Evolutionary conservation across 2,329 filamentous ascomycete genomes (phyloP).

Genomic region (Fusarium bactridioides): DNA sequence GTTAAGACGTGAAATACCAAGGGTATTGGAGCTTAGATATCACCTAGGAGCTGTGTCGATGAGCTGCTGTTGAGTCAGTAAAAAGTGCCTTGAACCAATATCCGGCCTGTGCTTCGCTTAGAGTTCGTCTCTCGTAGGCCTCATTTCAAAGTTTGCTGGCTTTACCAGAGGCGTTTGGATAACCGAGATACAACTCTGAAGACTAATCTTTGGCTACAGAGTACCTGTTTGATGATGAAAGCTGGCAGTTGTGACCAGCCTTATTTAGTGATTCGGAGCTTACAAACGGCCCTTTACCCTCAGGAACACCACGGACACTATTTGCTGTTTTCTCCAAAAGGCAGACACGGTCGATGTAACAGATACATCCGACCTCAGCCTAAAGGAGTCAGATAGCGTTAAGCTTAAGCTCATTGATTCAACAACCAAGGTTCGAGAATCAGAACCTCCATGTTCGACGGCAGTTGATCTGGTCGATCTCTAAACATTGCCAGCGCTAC

Average conservation of each 20-base stretch:
- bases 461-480: background rate
- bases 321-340: background rate
- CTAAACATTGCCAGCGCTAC: background rate
- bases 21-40: conserved; percentile 1
- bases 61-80: background rate
- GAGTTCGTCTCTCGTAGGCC: background rate
- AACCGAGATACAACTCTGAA: background rate
- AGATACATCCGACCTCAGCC: background rate
- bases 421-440: background rate
- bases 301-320: background rate
- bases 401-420: background rate
- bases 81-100: conserved; percentile 2
- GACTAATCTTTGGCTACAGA: background rate
- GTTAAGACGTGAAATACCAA: conserved; percentile 27
- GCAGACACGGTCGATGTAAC: background rate
- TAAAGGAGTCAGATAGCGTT: background rate
- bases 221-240: background rate
- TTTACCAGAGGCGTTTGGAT: background rate
- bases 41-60: background rate
- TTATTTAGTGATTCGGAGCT: background rate
- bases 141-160: background rate
- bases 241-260: background rate
- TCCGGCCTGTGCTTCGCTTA: conserved; percentile 7
- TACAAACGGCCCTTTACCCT: background rate
- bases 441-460: background rate